Evolutionary conservation across 257 asterid genomes (phyloP).

Genomic region (Misopates orontium): DNA sequence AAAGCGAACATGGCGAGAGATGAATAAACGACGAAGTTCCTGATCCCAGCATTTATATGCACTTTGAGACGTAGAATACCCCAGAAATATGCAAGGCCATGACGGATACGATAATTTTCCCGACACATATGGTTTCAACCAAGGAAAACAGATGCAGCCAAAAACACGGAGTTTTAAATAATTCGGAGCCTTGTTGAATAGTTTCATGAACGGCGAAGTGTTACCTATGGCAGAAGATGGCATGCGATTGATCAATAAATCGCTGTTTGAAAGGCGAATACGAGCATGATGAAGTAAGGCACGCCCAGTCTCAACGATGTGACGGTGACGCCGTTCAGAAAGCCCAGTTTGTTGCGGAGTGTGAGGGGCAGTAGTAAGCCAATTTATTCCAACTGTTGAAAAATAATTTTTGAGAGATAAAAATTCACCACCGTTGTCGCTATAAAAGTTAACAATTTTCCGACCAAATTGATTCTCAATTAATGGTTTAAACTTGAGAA

Average conservation of each 20-base stretch:
- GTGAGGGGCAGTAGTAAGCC: too few species aligned
- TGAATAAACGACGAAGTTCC: neutral
- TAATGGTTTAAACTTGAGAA: neutral
- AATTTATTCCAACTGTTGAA: too few species aligned
- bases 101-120: constrained; percentile 3
- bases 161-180: neutral
- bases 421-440: too few species aligned
- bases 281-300: too few species aligned
- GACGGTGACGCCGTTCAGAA: too few species aligned
- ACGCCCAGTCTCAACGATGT: too few species aligned
- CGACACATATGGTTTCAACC: constrained; percentile 1
- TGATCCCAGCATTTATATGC: constrained; percentile 8
- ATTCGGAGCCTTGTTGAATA: neutral
- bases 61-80: neutral
- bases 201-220: too few species aligned
- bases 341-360: too few species aligned
- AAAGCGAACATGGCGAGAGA: constrained; percentile 17
- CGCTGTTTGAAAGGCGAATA: too few species aligned
- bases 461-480: neutral
- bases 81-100: neutral
- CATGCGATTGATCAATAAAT: too few species aligned
- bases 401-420: too few species aligned
- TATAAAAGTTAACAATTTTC: neutral
- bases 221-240: too few species aligned
- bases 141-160: constrained; percentile 17